Percentiles rank a stretch among this genome's conserved stretches.
Evolutionary conservation across 2,329 filamentous ascomycete genomes (phyloP).

Genomic region (Phialemoniopsis sp.): DNA sequence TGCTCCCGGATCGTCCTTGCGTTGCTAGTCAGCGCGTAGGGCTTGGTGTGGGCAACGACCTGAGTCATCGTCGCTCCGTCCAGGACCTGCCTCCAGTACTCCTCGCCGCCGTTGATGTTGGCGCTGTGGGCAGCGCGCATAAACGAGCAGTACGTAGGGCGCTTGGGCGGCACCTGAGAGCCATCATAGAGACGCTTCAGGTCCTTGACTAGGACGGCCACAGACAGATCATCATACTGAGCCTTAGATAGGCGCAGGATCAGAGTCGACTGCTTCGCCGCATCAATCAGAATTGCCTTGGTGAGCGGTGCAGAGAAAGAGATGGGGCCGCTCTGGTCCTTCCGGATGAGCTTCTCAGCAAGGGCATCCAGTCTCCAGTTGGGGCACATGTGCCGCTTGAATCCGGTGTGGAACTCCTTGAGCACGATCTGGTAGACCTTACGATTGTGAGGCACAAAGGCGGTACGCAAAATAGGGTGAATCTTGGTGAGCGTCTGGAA

Average conservation of each 20-base stretch:
- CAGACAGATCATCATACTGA: conserved; percentile 43
- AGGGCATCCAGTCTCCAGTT: conserved; percentile 31
- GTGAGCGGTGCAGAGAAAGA: conserved; percentile 40
- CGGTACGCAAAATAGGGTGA: conserved; percentile 50
- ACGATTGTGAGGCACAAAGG: conserved; percentile 42
- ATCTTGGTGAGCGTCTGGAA: conserved; percentile 37
- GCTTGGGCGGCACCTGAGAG: conserved; percentile 21
- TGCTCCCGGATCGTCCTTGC: conserved; percentile 33
- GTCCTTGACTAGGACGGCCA: conserved; percentile 42
- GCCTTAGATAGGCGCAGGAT: conserved; percentile 43
- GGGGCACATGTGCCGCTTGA: conserved; percentile 35
- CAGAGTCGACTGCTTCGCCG: conserved; percentile 39
- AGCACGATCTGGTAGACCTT: conserved; percentile 44
- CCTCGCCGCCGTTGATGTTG: conserved; percentile 29
- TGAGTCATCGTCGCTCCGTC: conserved; percentile 42
- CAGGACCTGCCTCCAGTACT: conserved; percentile 41
- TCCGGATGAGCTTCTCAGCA: conserved; percentile 34
- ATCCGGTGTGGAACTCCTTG: conserved; percentile 32
- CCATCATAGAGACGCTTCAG: conserved; percentile 40
- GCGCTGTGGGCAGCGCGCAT: conserved; percentile 32
- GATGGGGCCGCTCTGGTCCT: conserved; percentile 33
- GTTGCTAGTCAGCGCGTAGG: conserved; percentile 28
- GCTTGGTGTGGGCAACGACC: conserved; percentile 36
- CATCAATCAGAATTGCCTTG: conserved; percentile 46
- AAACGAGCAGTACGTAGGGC: conserved; percentile 44